Percentiles rank a stretch among this genome's conserved stretches.
These are phyloP conservation scores for Agrocybe pediades DNA, from an alignment of 768 basidiomycete species.

Conservation along the genomic window DNA sequence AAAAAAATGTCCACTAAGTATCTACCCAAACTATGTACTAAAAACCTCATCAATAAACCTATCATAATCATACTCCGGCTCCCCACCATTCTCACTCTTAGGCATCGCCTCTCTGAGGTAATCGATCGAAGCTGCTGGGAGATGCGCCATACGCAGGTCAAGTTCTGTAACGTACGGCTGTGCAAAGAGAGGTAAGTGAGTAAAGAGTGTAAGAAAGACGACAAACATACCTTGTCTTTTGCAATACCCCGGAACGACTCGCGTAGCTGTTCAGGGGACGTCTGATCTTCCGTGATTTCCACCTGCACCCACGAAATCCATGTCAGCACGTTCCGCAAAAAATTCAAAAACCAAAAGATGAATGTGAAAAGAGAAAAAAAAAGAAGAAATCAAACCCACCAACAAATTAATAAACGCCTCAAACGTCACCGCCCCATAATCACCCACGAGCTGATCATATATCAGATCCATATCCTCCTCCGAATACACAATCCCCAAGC, in stretches of 20 bases:
- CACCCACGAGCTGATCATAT: constrained; percentile 74
- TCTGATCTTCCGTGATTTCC: constrained; percentile 95
- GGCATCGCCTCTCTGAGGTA: constrained; percentile 89
- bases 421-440: constrained; percentile 88
- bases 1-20: too few relatives aligned
- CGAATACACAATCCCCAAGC: constrained; percentile 91
- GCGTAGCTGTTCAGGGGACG: constrained; percentile 87
- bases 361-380: neutral
- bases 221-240: constrained; percentile 79
- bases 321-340: neutral
- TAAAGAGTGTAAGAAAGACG: neutral
- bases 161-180: constrained; percentile 94
- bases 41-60: constrained; percentile 82
- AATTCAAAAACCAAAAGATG: neutral
- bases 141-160: constrained; percentile 81
- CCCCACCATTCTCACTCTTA: constrained; percentile 49
- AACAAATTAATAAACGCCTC: constrained; percentile 94
- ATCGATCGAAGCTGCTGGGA: constrained; percentile 74
- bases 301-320: constrained; percentile 51
- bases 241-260: constrained; percentile 94
- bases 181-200: constrained; percentile 18
- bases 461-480: constrained; percentile 88
- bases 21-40: constrained; percentile 28
- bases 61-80: constrained; percentile 80
- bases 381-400: constrained; percentile 44